Base-by-base conservation (phyloP, 257 asterid genomes). In the Capsicum rhomboideum region DNA sequence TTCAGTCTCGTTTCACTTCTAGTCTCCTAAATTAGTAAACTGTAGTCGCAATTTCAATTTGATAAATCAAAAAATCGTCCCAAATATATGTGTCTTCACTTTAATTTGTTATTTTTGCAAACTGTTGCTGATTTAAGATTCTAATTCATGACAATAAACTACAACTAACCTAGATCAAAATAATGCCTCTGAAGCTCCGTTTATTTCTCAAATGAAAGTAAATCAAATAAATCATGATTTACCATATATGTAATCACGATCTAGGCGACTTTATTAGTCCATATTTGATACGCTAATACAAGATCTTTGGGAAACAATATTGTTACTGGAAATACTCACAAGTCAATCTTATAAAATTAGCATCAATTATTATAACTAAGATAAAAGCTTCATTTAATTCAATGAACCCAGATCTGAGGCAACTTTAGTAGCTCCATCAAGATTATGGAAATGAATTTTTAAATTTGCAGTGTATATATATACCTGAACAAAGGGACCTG, bases 401-500 rank as follows among this genome's bases (percentile, higher is more conserved):
- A 61, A 61, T 14, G 37, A 61, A 61, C 69, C 37, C 69, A 61
- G 69, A 61, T 61, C 37, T 23, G n/a, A 53, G 21, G n/a, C 58
- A 23, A 61, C 69, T 23, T 31, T 12, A 34, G 40, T 34, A 34
- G 40, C 40, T 34, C 4, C 40, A 34, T 34, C 40, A 34, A 10
- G 11, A 49, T 40, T 40, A 40, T 40, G 44, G 50, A 44, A 44
- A 44, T 44, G 50, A 44, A 8, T 49, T 61, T 58, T 58, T 44
- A 31, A 44, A 13, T 63, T 59, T 52, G 20, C 42, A 20, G 26
- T 28, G 40, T 34, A 5, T 18, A 52, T 46, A 52, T 56, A 78
- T 84, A 96, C 99, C 98, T 93, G 94, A 96, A 96, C 72, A 96
- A 98, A 29, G 99, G 99, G 61, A 96, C 89, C 91, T 96, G 99